Base-by-base conservation (phyloP, 176 grass and related monocot genomes). In the Oropetium thomaeum region DNA sequence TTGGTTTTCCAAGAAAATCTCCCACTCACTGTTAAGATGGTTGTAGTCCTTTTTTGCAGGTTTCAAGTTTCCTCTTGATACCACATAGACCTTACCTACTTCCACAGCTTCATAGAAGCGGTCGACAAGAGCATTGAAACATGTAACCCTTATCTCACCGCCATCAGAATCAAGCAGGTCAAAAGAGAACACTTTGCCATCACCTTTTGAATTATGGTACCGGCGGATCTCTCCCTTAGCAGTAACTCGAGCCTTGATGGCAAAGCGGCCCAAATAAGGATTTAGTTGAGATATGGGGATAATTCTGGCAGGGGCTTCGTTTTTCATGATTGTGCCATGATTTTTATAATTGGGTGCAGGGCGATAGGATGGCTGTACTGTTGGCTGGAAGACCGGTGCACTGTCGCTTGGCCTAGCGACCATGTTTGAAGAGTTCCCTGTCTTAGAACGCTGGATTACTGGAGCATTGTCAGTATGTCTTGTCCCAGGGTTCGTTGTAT, bases 141-240 rank as follows among this genome's bases (percentile, higher is more conserved):
- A 98, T 71, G 88, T 83, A 58, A 87, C 95, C 75, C 89, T 80
- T 72, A 98, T 92, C 78, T 98, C 95, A 74, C 95, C 87, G 22
- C 81, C 86, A 70, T 94, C 91, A 85, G 89, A 92, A 85, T 98
- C 96, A 78, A 98, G 91, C 25, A 98, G 65, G 64, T 94, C 91
- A 77, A 98, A 98, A 66, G 84, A 94, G 82, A 98, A 98, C 44
- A 98, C 91, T 75, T 98, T 98, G 26, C 96, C 91, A 70, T 94
- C 96, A 63, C 96, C 96, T 86, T 83, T 98, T 59, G 89, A 83
- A 86, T 92, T 98, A 76, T 98, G 90, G 80, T 94, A 98, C 41
- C 96, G 79, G 62, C 89, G 86, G 58, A 98, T 83, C 44, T 88
- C 96, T 75, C 88, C 88, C 65, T 98, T 98, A 7, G 91, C 86